These are phyloP conservation scores for Ophiostoma sp. DNA, from an alignment of 2,329 filamentous ascomycete species.

Conservation along the genomic window DNA sequence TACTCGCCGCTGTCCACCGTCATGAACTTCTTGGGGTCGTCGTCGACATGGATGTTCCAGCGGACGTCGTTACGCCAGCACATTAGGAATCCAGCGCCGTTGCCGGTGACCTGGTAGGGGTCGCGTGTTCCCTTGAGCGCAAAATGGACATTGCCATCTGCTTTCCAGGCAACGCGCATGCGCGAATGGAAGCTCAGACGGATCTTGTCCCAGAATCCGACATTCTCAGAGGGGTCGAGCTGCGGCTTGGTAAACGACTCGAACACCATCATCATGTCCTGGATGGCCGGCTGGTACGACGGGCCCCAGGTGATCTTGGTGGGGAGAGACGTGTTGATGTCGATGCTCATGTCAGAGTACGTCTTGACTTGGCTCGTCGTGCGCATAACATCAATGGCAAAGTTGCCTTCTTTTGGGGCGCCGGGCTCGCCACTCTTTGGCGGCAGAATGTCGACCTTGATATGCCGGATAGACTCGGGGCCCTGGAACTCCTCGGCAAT, in stretches of 20 bases:
- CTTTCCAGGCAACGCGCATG: constrained; percentile 84
- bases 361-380: constrained; percentile 95
- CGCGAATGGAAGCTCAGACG: constrained; percentile 89
- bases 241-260: constrained; percentile 97
- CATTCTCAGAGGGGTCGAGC: constrained; percentile 84
- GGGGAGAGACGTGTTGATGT: constrained; percentile 87
- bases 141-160: constrained; percentile 90
- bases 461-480: constrained; percentile 69
- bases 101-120: constrained; percentile 86
- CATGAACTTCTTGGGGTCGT: constrained; percentile 91
- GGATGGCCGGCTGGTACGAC: constrained; percentile 94
- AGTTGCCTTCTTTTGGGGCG: constrained; percentile 56
- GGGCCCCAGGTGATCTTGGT: constrained; percentile 96
- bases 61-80: constrained; percentile 94
- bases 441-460: constrained; percentile 79
- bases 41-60: constrained; percentile 76
- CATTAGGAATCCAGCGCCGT: constrained; percentile 94
- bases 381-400: constrained; percentile 78
- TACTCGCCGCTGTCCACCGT: constrained; percentile 93
- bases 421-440: constrained; percentile 55
- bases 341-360: constrained; percentile 84
- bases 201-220: constrained; percentile 99
- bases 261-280: constrained; percentile 99
- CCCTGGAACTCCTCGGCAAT: constrained; percentile 90
- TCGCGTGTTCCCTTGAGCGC: constrained; percentile 87